A percentile compares a stretch with the other conserved stretches of the same genome.
phyloP scores from a whole-genome alignment of 331 rosid genomes.

The Erythrophleum ivorense region DNA sequence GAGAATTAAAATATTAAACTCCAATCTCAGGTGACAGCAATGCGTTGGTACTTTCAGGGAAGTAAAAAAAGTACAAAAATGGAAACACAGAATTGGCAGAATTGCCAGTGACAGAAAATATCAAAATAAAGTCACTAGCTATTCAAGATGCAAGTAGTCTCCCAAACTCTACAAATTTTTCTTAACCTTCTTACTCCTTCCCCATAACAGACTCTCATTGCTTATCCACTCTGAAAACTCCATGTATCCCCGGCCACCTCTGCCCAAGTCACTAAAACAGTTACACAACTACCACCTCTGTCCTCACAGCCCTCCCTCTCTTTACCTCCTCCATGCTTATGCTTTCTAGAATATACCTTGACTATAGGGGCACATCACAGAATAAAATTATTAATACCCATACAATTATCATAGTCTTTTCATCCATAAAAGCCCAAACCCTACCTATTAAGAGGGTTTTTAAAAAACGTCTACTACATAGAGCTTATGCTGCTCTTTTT shows the following conservation, averaged over 20 bases:
- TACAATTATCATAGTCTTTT: neutral
- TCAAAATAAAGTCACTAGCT: neutral
- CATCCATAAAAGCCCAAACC: neutral
- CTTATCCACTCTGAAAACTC: neutral
- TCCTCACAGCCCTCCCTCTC: neutral
- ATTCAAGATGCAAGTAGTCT: neutral
- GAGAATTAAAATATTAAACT: neutral
- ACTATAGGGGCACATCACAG: neutral
- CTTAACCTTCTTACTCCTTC: neutral
- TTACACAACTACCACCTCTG: neutral
- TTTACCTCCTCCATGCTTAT: neutral
- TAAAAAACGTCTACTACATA: neutral
- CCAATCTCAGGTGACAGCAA: neutral
- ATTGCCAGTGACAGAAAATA: neutral
- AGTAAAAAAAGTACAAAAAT: neutral
- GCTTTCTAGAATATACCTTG: neutral
- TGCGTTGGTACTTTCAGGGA: neutral
- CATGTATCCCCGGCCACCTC: neutral
- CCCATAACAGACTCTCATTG: neutral
- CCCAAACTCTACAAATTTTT: neutral
- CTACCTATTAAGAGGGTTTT: neutral
- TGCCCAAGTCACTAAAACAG: neutral
- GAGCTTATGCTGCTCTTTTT: constrained; percentile 7
- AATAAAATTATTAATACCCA: neutral
- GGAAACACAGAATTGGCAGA: neutral